phyloP scores from a whole-genome alignment of 2,329 filamentous ascomycete genomes.

The Cytospora piceicola region DNA sequence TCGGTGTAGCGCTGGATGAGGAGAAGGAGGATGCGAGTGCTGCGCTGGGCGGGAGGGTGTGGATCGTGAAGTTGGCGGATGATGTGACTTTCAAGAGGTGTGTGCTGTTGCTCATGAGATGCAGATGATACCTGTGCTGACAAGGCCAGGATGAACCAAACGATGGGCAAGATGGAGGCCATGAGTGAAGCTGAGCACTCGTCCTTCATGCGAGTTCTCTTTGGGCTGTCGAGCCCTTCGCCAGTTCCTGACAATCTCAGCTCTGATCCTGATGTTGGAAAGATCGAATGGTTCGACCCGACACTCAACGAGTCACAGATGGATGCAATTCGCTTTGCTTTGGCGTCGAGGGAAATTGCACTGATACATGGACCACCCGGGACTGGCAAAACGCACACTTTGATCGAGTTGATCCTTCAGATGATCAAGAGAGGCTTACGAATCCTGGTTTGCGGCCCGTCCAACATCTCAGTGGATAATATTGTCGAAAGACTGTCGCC shows the following conservation, averaged over 20 bases:
- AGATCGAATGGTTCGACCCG: constrained; percentile 64
- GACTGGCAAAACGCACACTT: constrained; percentile 94
- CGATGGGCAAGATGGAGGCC: constrained; percentile 62
- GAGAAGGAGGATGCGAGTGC: constrained; percentile 55
- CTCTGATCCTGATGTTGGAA: constrained; percentile 47
- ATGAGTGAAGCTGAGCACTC: constrained; percentile 64
- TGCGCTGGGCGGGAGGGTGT: constrained; percentile 55
- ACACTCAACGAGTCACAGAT: constrained; percentile 69
- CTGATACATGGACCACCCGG: constrained; percentile 95
- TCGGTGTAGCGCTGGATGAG: constrained; percentile 73
- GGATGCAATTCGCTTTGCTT: constrained; percentile 76
- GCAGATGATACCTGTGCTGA: constrained; percentile 1
- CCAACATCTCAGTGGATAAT: constrained; percentile 97
- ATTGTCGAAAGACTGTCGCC: constrained; percentile 90
- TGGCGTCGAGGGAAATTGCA: constrained; percentile 79
- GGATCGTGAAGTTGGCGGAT: constrained; percentile 70
- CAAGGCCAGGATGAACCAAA: constrained; percentile 61
- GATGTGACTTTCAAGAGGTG: constrained; percentile 68
- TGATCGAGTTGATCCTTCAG: constrained; percentile 95
- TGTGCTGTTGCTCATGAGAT: constrained; percentile 21
- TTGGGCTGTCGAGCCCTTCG: constrained; percentile 60
- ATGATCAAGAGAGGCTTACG: constrained; percentile 73
- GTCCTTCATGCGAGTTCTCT: constrained; percentile 63
- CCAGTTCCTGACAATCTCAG: constrained; percentile 48
- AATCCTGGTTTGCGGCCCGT: constrained; percentile 92